These are phyloP conservation scores for Tetrastigma voinierianum DNA, from an alignment of 164 flowering plant species.

Conservation along the genomic window DNA sequence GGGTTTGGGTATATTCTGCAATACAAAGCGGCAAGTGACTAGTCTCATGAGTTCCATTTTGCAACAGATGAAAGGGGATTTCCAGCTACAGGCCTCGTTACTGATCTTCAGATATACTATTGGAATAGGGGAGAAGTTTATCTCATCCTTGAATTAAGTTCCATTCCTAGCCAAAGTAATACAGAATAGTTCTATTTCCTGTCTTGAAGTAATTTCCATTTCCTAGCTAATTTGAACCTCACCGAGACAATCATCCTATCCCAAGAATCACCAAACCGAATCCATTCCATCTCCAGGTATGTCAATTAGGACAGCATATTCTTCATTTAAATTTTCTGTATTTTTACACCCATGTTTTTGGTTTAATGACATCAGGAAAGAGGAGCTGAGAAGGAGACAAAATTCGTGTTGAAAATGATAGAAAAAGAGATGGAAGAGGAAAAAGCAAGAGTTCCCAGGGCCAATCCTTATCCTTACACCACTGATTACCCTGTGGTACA, in stretches of 20 bases:
- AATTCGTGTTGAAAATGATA: slow-evolving; percentile 44
- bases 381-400: slow-evolving; percentile 81
- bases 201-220: not conserved
- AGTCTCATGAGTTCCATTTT: slow-evolving; percentile 89
- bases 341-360: not conserved
- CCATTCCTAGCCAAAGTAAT: not conserved
- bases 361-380: slow-evolving; percentile 50
- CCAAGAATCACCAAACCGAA: slow-evolving; percentile 71
- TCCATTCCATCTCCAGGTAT: slow-evolving; percentile 91
- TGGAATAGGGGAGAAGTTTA: not conserved
- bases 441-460: slow-evolving; percentile 75
- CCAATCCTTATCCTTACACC: slow-evolving; percentile 91
- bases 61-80: slow-evolving; percentile 86
- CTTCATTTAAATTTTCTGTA: not conserved
- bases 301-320: not conserved
- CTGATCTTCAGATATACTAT: slow-evolving; percentile 58
- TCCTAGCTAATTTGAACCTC: slow-evolving; percentile 76
- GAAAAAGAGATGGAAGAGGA: slow-evolving; percentile 84
- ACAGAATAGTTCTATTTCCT: no score
- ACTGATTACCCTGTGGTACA: slow-evolving; percentile 95
- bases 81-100: slow-evolving; percentile 40
- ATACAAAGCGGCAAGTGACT: slow-evolving; percentile 65
- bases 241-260: slow-evolving; percentile 39
- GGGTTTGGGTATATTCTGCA: slow-evolving; percentile 69
- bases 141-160: not conserved